Percentiles rank a stretch among this genome's conserved stretches.
phyloP scores from a whole-genome alignment of 805 yeast species.

The Priceomyces castillae region DNA sequence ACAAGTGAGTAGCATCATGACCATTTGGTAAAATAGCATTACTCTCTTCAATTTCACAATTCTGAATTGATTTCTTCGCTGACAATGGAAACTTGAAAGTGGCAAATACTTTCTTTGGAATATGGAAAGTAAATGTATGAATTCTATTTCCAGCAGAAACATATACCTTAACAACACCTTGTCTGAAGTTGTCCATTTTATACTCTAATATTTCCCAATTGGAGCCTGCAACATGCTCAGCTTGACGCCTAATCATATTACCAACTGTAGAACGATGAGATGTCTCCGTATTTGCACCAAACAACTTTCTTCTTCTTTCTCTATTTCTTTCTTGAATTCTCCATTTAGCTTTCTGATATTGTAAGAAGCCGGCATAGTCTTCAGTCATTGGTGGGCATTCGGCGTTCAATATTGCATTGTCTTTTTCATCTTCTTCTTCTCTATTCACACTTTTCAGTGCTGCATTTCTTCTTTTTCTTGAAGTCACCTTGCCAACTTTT shows the following conservation, averaged over 20 bases:
- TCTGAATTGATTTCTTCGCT: conserved; percentile 39
- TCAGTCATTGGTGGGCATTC: conserved; percentile 64
- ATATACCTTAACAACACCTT: conserved; percentile 77
- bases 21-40: conserved; percentile 71
- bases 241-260: conserved; percentile 68
- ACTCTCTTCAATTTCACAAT: conserved; percentile 57
- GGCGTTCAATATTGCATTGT: conserved; percentile 46
- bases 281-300: conserved; percentile 62
- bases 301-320: conserved; percentile 67
- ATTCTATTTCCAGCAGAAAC: conserved; percentile 68
- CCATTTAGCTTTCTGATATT: conserved; percentile 89
- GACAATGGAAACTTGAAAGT: conserved; percentile 52
- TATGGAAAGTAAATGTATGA: conserved; percentile 67
- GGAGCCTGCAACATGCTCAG: conserved; percentile 71
- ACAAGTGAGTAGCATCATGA: conserved; percentile 50
- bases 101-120: conserved; percentile 74
- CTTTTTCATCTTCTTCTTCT: conserved; percentile 47
- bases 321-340: conserved; percentile 67
- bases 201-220: conserved; percentile 87
- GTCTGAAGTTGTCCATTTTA: conserved; percentile 47
- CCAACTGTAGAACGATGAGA: conserved; percentile 62
- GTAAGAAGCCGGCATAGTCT: conserved; percentile 67
- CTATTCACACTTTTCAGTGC: conserved; percentile 18
- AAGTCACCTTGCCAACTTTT: conserved; percentile 45
- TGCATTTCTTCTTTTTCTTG: conserved; percentile 42